Conservation (phyloP, 1,139 yeast genomes). For the Meyerozyma smithsonii region DNA sequence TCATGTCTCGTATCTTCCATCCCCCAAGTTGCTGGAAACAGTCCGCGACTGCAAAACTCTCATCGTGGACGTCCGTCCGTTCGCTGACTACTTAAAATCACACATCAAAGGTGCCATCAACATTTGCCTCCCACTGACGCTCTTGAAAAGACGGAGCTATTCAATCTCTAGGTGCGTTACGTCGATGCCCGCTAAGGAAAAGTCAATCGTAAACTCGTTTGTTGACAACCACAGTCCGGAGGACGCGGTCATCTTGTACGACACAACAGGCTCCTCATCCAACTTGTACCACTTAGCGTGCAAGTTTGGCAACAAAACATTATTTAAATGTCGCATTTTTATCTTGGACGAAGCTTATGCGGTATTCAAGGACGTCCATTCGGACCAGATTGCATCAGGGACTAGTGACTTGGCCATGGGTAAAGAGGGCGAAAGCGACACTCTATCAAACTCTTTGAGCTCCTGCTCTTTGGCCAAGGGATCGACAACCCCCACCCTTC, state of each 20-base stretch:
- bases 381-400: neutral
- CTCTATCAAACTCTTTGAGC: neutral
- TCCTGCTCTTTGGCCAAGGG: neutral
- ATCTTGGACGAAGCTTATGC: slow-evolving; percentile 1
- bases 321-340: neutral
- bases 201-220: slow-evolving; percentile 28
- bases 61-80: slow-evolving; percentile 67
- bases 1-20: neutral
- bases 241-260: slow-evolving; percentile 6
- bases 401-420: neutral
- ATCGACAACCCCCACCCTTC: neutral
- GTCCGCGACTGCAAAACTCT: slow-evolving; percentile 23
- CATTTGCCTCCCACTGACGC: slow-evolving; percentile 73
- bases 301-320: neutral
- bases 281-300: slow-evolving; percentile 1
- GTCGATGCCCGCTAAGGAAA: slow-evolving; percentile 39
- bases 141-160: slow-evolving; percentile 64
- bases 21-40: neutral
- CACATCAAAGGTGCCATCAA: slow-evolving; percentile 58
- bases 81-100: slow-evolving; percentile 50
- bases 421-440: neutral
- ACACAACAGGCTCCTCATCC: neutral
- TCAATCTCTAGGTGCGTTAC: slow-evolving; percentile 52
- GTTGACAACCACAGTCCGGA: slow-evolving; percentile 46
- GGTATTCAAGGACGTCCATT: neutral